These are phyloP conservation scores for Silybum marianum DNA, from an alignment of 129 eudicot genomes.

Conservation along the genomic window DNA sequence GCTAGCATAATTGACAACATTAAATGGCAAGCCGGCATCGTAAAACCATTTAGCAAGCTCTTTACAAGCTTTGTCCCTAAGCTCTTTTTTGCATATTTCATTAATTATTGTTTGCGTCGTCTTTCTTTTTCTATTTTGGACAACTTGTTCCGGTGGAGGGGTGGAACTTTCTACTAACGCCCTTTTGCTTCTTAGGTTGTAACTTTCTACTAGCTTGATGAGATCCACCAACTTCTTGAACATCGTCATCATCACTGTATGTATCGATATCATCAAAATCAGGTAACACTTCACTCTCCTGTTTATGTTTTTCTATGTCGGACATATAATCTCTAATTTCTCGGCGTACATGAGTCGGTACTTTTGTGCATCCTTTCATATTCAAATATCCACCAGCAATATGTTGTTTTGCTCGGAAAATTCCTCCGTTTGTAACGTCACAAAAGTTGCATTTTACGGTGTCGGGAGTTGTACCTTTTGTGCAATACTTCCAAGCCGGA, in stretches of 20 bases:
- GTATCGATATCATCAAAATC: background rate
- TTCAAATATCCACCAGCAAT: too few species aligned
- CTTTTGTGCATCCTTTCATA: too few species aligned
- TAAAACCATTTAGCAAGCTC: background rate
- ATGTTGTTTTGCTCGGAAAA: too few species aligned
- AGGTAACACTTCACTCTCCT: background rate
- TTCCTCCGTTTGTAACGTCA: too few species aligned
- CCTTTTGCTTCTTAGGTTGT: background rate
- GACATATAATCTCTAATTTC: too few species aligned
- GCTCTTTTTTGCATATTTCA: background rate
- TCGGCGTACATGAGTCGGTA: too few species aligned
- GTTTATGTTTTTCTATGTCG: background rate
- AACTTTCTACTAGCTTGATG: background rate
- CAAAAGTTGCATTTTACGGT: too few species aligned
- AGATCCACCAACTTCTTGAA: background rate
- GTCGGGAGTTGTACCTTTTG: too few species aligned
- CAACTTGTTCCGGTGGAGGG: background rate
- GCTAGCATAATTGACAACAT: background rate
- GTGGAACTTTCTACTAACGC: background rate
- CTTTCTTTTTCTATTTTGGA: background rate
- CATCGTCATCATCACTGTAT: background rate
- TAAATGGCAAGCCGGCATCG: background rate
- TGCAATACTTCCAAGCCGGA: too few species aligned
- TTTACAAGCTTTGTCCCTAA: background rate
- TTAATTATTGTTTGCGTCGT: background rate